Evolutionary conservation across 192 early-diverging fungal species (phyloP), one percentile per base, ranked within the genome.

Genomic region (Coemansia pectinata): DNA sequence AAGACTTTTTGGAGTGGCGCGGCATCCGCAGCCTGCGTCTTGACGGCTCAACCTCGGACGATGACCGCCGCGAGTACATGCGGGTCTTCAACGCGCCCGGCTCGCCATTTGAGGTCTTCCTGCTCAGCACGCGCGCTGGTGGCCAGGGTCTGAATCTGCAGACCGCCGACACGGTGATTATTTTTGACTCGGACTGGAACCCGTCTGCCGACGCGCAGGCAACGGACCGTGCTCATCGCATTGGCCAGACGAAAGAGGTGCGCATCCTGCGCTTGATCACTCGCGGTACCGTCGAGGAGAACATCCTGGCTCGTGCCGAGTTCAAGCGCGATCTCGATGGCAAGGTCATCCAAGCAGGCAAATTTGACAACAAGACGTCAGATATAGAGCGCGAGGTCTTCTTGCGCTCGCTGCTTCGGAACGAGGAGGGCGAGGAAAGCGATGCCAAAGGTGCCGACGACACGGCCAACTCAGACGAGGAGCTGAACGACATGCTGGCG

Each of bases 151-250:
- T 98, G 29, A 98, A 98, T 70, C 83, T 98, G 78, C 96, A 97
- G 77, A 91, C 94, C 15, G 96, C 98, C 15, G 98, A 98, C 77
- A 99, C 98, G 1, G 98, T 99, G 25, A 91, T 99, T 48, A 96
- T 98, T 67, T 99, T 94, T 73, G 98, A 99, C 83, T 94, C 92
- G 19, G 98, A 99, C 80, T 99, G 96, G 96, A 98, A 98, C 76
- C 98, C 98, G 41, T 95, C 97, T 77, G 94, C 95, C 69, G 98
- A 99, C 86, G 86, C 97, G 52, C 98, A 99, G 85, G 98, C 98
- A 5, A 96, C 96, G 83, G 98, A 98, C 87, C 96, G 98, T 79
- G 98, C 98, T 5, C 96, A 99, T 85, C 94, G 98, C 84, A 99
- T 99, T 66, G 98, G 98, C 38, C 98, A 99, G 81, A 98, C 90